Conservation (phyloP, 2,329 filamentous ascomycete genomes). For the Tolypocladium ophioglossoides region DNA sequence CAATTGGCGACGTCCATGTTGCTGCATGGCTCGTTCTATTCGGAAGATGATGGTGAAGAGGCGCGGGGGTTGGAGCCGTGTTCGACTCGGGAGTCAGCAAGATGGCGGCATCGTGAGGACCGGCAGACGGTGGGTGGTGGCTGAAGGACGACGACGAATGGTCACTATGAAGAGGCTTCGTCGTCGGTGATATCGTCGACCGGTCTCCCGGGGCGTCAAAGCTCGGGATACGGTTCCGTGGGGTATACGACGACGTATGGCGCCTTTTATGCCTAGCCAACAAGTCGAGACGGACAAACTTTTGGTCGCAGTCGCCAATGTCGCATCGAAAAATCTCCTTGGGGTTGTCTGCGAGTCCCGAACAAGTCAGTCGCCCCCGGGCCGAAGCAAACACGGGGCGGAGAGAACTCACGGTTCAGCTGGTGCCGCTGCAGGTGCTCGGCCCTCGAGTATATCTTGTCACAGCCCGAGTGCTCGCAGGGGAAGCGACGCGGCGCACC, state of each 20-base stretch:
- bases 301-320: slow-evolving; percentile 61
- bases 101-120: slow-evolving; percentile 36
- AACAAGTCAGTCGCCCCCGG: slow-evolving; percentile 5
- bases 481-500: slow-evolving; percentile 41
- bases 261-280: slow-evolving; percentile 58
- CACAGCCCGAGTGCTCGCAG: slow-evolving; percentile 62
- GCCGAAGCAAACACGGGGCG: slow-evolving; percentile 4
- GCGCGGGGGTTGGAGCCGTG: slow-evolving; percentile 14
- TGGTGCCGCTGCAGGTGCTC: slow-evolving; percentile 77
- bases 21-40: slow-evolving; percentile 6
- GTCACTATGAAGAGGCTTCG: background rate
- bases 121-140: slow-evolving; percentile 13
- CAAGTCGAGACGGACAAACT: slow-evolving; percentile 70
- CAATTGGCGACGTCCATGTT: slow-evolving; percentile 20
- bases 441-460: slow-evolving; percentile 69
- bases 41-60: slow-evolving; percentile 11
- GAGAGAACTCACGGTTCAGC: slow-evolving; percentile 57
- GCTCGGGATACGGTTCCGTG: slow-evolving; percentile 39
- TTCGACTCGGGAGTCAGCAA: slow-evolving; percentile 30
- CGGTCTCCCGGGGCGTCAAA: slow-evolving; percentile 26
- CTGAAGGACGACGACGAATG: background rate
- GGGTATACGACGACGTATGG: slow-evolving; percentile 45
- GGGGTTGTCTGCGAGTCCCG: slow-evolving; percentile 49
- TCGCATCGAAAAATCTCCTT: slow-evolving; percentile 74
- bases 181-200: background rate